Evolutionary conservation across 192 early-diverging fungal species (phyloP).

Genomic region (Spizellomyces sp.): DNA sequence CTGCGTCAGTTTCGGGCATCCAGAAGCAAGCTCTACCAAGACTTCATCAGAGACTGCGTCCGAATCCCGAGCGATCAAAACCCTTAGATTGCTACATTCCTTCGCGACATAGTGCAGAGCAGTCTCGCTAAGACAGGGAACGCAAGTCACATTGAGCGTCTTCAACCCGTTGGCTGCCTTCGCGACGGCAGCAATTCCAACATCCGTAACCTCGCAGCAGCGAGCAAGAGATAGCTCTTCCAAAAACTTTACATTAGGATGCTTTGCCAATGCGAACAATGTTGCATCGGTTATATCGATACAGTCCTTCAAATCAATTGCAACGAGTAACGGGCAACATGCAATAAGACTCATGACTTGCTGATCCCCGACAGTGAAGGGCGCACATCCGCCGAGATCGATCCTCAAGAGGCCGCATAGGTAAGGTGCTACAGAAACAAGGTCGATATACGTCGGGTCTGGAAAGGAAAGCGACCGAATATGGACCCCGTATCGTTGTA

Average conservation of each 20-base stretch:
- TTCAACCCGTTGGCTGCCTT: too few species aligned
- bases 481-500: too few species aligned
- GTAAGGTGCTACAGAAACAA: not conserved
- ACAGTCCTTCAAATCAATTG: slow-evolving; percentile 4
- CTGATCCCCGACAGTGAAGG: not conserved
- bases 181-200: not conserved
- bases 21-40: not conserved
- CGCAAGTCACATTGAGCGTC: slow-evolving; percentile 1
- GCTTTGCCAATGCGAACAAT: not conserved
- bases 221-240: not conserved
- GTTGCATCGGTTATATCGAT: slow-evolving; percentile 10
- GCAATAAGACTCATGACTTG: not conserved
- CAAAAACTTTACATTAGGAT: slow-evolving; percentile 9
- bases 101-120: too few species aligned
- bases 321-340: not conserved
- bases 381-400: not conserved
- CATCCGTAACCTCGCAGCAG: slow-evolving; percentile 5
- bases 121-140: too few species aligned
- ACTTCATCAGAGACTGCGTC: slow-evolving; percentile 4
- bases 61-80: too few species aligned
- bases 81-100: too few species aligned
- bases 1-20: not conserved
- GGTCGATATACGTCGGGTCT: not conserved
- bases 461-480: slow-evolving; percentile 1
- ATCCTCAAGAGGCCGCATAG: not conserved